Evolutionary conservation across 768 basidiomycete genomes (phyloP), one percentile per base, ranked within the genome.

Genomic region (Termitomyces heimii): DNA sequence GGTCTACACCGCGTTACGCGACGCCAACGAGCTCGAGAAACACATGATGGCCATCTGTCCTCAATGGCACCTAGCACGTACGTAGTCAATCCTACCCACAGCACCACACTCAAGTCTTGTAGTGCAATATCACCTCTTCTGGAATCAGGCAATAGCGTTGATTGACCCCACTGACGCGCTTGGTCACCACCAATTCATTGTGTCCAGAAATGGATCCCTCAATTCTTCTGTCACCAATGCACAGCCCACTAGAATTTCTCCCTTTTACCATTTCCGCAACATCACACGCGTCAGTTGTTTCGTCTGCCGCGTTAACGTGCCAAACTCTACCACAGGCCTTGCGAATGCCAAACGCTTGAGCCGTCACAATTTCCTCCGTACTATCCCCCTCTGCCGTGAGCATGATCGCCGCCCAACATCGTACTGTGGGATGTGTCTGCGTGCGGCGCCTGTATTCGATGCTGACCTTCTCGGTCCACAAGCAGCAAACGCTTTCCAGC

Each of bases 51-150:
- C 70, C 40, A 73, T 88, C 59, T 85, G 83, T 64, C 80, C 81
- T 0, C 65, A 82, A 53, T 89, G 86, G 86, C 70, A 71, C 47
- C 64, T 64, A 35, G 85, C 85, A 53, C 74, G 86, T 88, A 67
- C 70, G 86, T 80, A 8, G 9, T 28, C 16, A 7, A 12, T 52
- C 5, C 14, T 46, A 7, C 31, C 28, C 14, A 28, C 6, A 44
- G 22, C 24, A 20, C 34, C 32, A 46, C 45, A 16, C 48, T 44
- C 14, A 56, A 8, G 4, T 20, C 57, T 57, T 61, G 5, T 64
- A 89, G 88, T 90, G 56, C 82, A 88, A 73, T 74, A 76, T 8
- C 88, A 89, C 71, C 68, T 77, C 18, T 89, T 88, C 66, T 90
- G 88, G 88, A 76, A 77, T 59, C 83, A 86, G 58, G 86, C 84